Percentiles rank a stretch among this genome's conserved stretches.
These are phyloP conservation scores for Candida maesae DNA, from an alignment of 805 yeast species.

Conservation along the genomic window DNA sequence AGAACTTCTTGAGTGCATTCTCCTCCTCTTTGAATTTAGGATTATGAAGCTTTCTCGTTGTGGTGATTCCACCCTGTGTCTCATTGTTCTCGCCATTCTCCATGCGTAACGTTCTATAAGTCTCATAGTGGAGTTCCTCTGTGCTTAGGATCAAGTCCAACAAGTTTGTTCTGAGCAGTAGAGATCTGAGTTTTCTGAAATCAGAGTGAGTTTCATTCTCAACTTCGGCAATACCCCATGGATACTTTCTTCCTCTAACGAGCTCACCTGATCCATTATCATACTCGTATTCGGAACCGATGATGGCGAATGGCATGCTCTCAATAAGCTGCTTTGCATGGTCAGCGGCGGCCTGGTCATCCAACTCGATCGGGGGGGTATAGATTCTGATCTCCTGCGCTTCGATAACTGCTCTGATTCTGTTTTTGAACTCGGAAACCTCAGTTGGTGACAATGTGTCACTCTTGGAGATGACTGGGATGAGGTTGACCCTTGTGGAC, in stretches of 20 bases:
- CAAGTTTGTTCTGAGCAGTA: conserved; percentile 78
- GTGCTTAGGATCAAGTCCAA: conserved; percentile 78
- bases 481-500: conserved; percentile 75
- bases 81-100: conserved; percentile 41
- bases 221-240: conserved; percentile 88
- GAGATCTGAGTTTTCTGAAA: conserved; percentile 73
- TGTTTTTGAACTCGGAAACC: conserved; percentile 31
- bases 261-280: conserved; percentile 59
- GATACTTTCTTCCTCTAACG: conserved; percentile 79
- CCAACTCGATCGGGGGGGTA: conserved; percentile 77
- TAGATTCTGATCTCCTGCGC: conserved; percentile 80
- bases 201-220: conserved; percentile 86
- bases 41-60: conserved; percentile 57
- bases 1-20: conserved; percentile 86
- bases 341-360: conserved; percentile 72
- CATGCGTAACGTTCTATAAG: conserved; percentile 69
- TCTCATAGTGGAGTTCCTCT: conserved; percentile 76
- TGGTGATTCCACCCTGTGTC: conserved; percentile 34
- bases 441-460: conserved; percentile 27
- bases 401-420: conserved; percentile 79
- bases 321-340: conserved; percentile 78
- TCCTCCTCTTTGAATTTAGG: conserved; percentile 97
- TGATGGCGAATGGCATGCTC: conserved; percentile 82
- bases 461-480: conserved; percentile 61
- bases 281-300: conserved; percentile 71